Evolutionary conservation across 257 asterid genomes (phyloP).

Genomic region (Solanum sejunctum): DNA sequence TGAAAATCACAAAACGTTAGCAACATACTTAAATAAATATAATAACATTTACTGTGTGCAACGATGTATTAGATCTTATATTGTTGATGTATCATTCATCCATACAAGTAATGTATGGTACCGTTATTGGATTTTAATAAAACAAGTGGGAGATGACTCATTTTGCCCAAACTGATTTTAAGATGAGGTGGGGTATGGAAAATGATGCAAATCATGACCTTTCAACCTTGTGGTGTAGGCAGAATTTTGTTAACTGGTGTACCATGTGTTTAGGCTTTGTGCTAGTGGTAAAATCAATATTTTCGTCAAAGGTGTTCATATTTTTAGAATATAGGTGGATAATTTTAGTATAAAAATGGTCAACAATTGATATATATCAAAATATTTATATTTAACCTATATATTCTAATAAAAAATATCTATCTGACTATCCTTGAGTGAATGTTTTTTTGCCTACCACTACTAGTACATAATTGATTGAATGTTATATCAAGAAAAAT

Average conservation of each 20-base stretch:
- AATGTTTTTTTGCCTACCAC: too few relatives aligned
- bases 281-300: too few relatives aligned
- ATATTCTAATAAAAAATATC: too few relatives aligned
- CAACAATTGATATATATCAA: too few relatives aligned
- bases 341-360: too few relatives aligned
- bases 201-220: neutral
- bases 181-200: neutral
- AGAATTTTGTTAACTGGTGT: neutral
- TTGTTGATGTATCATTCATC: neutral
- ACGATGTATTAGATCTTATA: neutral
- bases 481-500: neutral
- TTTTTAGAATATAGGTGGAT: too few relatives aligned
- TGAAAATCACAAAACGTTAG: neutral
- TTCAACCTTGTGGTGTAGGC: neutral
- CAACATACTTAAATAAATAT: neutral
- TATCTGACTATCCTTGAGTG: too few relatives aligned
- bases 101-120: neutral
- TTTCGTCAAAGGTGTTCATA: too few relatives aligned
- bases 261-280: too few relatives aligned
- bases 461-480: neutral
- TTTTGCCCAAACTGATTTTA: neutral
- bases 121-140: neutral
- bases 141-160: neutral
- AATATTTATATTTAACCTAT: too few relatives aligned
- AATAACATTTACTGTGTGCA: neutral